Evolutionary conservation across 1,284 basidiomycete genomes (phyloP).

Genomic region (Coniferiporia sulphurascens): DNA sequence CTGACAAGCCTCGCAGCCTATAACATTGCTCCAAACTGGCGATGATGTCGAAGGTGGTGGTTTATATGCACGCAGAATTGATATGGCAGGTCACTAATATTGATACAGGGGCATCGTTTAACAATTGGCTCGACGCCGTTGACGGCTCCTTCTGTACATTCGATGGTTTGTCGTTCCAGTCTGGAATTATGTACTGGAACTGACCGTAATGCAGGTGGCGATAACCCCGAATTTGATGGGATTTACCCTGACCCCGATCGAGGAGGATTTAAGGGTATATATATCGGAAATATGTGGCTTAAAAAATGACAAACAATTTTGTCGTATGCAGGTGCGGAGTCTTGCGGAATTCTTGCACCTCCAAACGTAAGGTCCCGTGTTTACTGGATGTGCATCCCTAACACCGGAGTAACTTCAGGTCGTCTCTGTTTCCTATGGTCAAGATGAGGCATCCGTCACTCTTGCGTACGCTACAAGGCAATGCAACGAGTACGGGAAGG

Average conservation of each 20-base stretch:
- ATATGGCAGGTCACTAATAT: neutral
- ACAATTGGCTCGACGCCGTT: conserved; percentile 43
- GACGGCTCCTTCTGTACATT: conserved; percentile 54
- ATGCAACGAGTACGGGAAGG: conserved; percentile 49
- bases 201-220: conserved; percentile 36
- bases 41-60: conserved; percentile 35
- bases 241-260: conserved; percentile 24
- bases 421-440: conserved; percentile 51
- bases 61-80: neutral
- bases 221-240: conserved; percentile 36
- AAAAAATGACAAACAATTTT: neutral
- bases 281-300: neutral
- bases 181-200: neutral
- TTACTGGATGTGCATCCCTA: neutral
- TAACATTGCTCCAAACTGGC: conserved; percentile 46
- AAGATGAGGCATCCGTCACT: conserved; percentile 44
- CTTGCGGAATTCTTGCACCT: conserved; percentile 47
- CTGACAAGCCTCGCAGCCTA: conserved; percentile 34
- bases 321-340: conserved; percentile 30
- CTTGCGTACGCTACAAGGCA: conserved; percentile 43
- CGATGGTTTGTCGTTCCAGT: conserved; percentile 29
- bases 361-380: conserved; percentile 33
- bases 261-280: conserved; percentile 22
- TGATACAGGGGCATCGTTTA: conserved; percentile 38
- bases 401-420: neutral